Evolutionary conservation across 495 filamentous ascomycete genomes (phyloP), one percentile per base, ranked within the genome.

Genomic region (Podospora australis): DNA sequence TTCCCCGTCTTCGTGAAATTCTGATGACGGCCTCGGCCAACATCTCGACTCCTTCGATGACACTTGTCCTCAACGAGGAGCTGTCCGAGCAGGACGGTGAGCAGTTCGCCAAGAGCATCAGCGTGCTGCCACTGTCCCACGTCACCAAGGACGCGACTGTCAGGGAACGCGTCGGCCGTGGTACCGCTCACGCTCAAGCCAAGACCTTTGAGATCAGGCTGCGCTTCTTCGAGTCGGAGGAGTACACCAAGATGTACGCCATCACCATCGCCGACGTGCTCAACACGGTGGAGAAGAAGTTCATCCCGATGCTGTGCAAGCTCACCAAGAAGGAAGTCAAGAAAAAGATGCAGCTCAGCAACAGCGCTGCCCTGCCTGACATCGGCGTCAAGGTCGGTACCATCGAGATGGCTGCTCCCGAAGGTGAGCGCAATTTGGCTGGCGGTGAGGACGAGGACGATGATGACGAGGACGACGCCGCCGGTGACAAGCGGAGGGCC

Each of bases 1-100:
- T 99, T 63, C 92, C 92, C 40, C 87, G 92, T 64, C 77, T 99
- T 20, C 78, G 92, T 65, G 92, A 99, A 81, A 96, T 99, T 64
- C 81, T 97, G 42, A 97, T 99, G 94, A 96, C 92, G 34, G 94
- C 91, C 35, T 94, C 87, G 60, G 75, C 79, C 42, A 74, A 79
- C 25, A 95, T 96, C 52, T 83, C 85, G 42, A 99, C 92, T 0
- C 92, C 92, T 0, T 79, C 83, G 3, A 99, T 99, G 92, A 92
- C 87, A 2, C 70, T 99, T 19, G 72, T 85, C 26, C 68, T 91
- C 30, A 87, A 83, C 59, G 72, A 80, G 28, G 88, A 91, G 48
- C 63, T 95, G 13, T 72, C 82, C 1, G 72, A 78, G 38, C 75
- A 79, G 16, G 78, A 90, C 34, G 80, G 78, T 16, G 83, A 91